Evolutionary conservation across 2,329 filamentous ascomycete species (phyloP).

Genomic region (Ophidiomyces ophidiicola): DNA sequence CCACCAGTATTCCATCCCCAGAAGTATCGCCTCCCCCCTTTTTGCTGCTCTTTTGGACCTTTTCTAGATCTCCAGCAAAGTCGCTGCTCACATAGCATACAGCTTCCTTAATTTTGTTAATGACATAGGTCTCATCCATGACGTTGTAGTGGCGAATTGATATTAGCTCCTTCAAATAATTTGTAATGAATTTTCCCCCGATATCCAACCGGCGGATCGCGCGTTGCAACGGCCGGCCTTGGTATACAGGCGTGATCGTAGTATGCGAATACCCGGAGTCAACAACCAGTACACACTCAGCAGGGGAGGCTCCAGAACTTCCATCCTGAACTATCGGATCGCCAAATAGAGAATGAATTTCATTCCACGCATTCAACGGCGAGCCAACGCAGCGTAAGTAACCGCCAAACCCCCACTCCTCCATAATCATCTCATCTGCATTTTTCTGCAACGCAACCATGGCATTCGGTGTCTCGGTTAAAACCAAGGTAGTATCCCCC

Average conservation of each 20-base stretch:
- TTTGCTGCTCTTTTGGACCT: slow-evolving; percentile 66
- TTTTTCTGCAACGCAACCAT: slow-evolving; percentile 72
- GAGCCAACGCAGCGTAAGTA: slow-evolving; percentile 67
- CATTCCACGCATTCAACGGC: slow-evolving; percentile 69
- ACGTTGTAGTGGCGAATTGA: slow-evolving; percentile 91
- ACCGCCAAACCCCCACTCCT: slow-evolving; percentile 85
- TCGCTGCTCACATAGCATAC: slow-evolving; percentile 71
- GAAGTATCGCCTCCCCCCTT: slow-evolving; percentile 22
- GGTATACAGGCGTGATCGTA: slow-evolving; percentile 73
- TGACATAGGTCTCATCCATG: slow-evolving; percentile 82
- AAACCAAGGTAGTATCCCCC: slow-evolving; percentile 65
- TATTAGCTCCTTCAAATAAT: slow-evolving; percentile 78
- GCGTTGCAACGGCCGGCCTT: slow-evolving; percentile 65
- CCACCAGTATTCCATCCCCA: slow-evolving; percentile 52
- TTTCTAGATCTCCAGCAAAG: slow-evolving; percentile 67
- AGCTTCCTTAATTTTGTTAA: slow-evolving; percentile 91
- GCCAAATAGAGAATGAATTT: slow-evolving; percentile 57
- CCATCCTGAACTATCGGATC: slow-evolving; percentile 39
- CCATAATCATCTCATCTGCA: slow-evolving; percentile 92
- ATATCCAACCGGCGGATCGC: slow-evolving; percentile 77
- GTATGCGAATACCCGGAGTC: slow-evolving; percentile 92
- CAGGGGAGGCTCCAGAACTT: slow-evolving; percentile 39
- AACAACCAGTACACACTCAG: slow-evolving; percentile 74
- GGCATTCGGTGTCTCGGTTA: slow-evolving; percentile 77
- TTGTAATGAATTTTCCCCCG: slow-evolving; percentile 85